Evolutionary conservation across 1,139 yeast genomes (phyloP).

Genomic region (Geotrichum phurueaensis): DNA sequence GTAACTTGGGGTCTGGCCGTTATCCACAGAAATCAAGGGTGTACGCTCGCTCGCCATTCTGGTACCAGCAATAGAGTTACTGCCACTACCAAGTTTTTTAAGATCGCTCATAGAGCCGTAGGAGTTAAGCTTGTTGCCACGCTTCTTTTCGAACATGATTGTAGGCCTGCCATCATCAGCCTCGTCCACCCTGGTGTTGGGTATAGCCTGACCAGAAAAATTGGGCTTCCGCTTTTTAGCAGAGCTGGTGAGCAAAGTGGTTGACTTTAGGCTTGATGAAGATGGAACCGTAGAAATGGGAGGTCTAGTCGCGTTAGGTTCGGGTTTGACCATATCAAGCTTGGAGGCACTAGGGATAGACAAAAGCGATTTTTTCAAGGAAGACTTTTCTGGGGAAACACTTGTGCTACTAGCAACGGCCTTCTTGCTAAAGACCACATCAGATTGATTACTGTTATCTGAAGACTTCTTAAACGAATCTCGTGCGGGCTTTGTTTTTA

Average conservation of each 20-base stretch:
- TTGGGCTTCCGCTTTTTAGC: slow-evolving; percentile 43
- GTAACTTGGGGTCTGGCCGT: background rate
- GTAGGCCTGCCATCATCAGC: slow-evolving; percentile 50
- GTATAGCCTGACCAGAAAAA: slow-evolving; percentile 73
- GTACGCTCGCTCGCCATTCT: slow-evolving; percentile 2
- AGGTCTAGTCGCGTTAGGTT: background rate
- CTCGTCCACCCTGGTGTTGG: slow-evolving; percentile 62
- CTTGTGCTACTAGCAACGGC: background rate
- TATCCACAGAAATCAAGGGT: background rate
- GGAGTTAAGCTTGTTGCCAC: background rate
- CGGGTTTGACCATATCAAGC: background rate
- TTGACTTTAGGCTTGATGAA: background rate
- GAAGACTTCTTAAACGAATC: background rate
- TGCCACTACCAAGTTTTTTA: slow-evolving; percentile 3
- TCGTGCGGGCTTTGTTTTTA: background rate
- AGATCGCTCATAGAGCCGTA: background rate
- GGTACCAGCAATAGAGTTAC: slow-evolving; percentile 10
- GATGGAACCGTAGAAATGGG: background rate
- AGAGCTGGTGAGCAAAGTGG: background rate
- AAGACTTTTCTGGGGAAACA: background rate
- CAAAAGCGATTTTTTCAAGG: background rate
- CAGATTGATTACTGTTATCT: background rate
- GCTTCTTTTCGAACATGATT: slow-evolving; percentile 42
- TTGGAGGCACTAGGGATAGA: background rate
- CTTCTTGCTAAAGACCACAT: background rate